phyloP scores from a whole-genome alignment of 2,329 filamentous ascomycete species.

The Epichloe coenophiala region DNA sequence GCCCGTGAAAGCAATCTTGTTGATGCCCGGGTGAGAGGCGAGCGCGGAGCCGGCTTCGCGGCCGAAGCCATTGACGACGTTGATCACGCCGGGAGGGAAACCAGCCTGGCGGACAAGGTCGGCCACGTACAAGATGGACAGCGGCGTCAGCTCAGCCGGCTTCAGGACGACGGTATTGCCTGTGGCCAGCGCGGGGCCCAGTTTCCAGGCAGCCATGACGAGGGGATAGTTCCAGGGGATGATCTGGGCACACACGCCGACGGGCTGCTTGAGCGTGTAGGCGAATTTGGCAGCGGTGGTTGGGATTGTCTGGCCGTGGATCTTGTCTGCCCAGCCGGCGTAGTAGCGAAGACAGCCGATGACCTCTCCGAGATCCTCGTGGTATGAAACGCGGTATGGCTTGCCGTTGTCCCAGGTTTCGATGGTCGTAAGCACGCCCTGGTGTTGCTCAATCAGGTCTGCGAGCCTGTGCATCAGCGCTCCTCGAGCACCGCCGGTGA shows the following conservation, averaged over 20 bases:
- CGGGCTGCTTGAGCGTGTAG: constrained; percentile 60
- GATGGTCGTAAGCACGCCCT: constrained; percentile 30
- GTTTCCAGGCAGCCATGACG: constrained; percentile 46
- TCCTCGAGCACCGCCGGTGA: constrained; percentile 53
- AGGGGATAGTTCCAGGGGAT: constrained; percentile 63
- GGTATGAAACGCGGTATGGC: constrained; percentile 51
- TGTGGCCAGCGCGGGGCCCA: constrained; percentile 55
- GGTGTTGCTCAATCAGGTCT: constrained; percentile 54
- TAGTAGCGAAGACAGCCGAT: constrained; percentile 52
- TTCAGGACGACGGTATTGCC: constrained; percentile 53
- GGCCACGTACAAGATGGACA: constrained; percentile 52
- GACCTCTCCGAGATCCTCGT: constrained; percentile 45
- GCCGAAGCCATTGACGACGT: constrained; percentile 61
- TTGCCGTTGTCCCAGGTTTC: constrained; percentile 76
- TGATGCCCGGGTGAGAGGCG: constrained; percentile 51
- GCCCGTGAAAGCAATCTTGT: constrained; percentile 71
- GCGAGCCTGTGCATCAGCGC: constrained; percentile 58
- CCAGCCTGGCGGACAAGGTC: constrained; percentile 58
- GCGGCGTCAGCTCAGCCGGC: constrained; percentile 53
- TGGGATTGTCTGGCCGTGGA: constrained; percentile 63
- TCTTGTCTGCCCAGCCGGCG: constrained; percentile 66
- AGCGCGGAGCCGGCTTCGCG: constrained; percentile 55
- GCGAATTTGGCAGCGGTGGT: constrained; percentile 55
- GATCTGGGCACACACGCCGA: constrained; percentile 65
- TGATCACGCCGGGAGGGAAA: constrained; percentile 66